Conservation (phyloP, 2,329 filamentous ascomycete species). For the Periglandula ipomoeae region DNA sequence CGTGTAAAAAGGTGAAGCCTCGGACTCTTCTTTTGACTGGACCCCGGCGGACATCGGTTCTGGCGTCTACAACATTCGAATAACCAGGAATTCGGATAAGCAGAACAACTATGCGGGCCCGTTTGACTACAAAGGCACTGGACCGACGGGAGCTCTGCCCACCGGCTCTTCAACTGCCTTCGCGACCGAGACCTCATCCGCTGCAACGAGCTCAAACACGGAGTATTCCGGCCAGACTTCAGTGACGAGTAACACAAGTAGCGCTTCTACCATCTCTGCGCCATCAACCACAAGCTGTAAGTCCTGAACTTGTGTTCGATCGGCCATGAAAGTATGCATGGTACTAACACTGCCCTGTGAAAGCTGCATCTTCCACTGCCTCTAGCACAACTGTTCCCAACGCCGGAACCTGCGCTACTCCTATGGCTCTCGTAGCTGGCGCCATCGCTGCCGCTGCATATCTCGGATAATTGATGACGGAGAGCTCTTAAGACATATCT, state of each 20-base stretch:
- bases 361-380: not conserved
- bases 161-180: not conserved
- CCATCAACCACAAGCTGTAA: not conserved
- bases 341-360: not conserved
- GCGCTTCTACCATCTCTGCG: not conserved
- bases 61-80: not conserved
- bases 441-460: not conserved
- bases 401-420: not conserved
- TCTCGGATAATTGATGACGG: not conserved
- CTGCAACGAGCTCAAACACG: not conserved
- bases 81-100: not conserved
- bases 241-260: not conserved
- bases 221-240: not conserved
- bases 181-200: not conserved
- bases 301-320: not conserved
- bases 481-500: not conserved
- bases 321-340: not conserved
- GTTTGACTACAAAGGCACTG: not conserved
- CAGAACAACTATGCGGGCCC: not conserved
- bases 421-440: not conserved
- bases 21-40: not conserved
- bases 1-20: not conserved
- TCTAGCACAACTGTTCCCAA: not conserved
- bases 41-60: not conserved
- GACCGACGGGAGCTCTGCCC: not conserved